Evolutionary conservation across 2,329 filamentous ascomycete genomes (phyloP), one percentile per base, ranked within the genome.

Genomic region (Stagonosporopsis cucurbitacearum): DNA sequence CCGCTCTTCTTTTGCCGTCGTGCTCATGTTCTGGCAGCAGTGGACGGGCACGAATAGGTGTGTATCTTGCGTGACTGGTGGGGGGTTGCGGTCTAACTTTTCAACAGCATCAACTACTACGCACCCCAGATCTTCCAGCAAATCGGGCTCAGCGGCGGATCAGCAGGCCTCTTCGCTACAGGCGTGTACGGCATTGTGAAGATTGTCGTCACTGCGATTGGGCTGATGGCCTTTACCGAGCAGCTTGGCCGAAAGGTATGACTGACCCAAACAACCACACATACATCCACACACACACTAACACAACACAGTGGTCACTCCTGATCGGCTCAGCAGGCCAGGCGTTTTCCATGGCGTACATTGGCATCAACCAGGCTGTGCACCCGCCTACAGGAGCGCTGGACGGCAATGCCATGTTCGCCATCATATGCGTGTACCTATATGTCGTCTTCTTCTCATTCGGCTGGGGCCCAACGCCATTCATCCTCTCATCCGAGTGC

Each of bases 361-460:
- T 70, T 46, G 66, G 68, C 9, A 26, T 72, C 36, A 75, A 77
- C 47, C 61, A 64, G 35, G 73, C 73, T 3, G 68, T 76, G 17
- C 68, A 77, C 53, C 73, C 74, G 20, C 66, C 65, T 0, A 66
- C 62, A 1, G 72, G 72, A 7, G 64, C 64, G 25, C 70, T 76
- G n/a, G 70, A 68, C 36, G 74, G 74, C 43, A 71, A 68, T 39
- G 69, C 69, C 54, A 76, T 75, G 42, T 78, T 83, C 44, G 77
- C 79, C 8, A 82, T 83, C 69, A 76, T 83, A 47, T 83, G 81
- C 67, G 78, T 83, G 5, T 82, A 82, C 57, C 69, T 80, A 6
- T 80, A 79, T 48, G 78, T 80, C 7, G 76, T 79, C 9, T 80
- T 80, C 63, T 80, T 79, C 67, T 76, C 71, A 2, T 78, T 79